Conservation (phyloP, 2,329 filamentous ascomycete genomes). For the Uncinocarpus reesii region DNA sequence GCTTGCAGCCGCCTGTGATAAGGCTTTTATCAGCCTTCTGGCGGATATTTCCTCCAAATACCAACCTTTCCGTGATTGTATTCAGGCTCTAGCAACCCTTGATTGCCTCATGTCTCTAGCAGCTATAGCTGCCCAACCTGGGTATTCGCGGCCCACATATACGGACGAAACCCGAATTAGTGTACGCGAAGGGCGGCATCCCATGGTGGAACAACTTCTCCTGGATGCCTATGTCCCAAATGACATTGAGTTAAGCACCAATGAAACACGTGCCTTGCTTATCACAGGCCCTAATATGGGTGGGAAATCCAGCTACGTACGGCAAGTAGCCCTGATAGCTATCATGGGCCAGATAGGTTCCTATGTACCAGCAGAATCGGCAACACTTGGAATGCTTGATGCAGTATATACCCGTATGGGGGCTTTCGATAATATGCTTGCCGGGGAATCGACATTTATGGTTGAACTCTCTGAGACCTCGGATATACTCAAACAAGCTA, state of each 20-base stretch:
- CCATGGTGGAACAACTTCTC: constrained; percentile 88
- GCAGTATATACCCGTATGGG: constrained; percentile 94
- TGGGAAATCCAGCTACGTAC: constrained; percentile 95
- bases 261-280: constrained; percentile 61
- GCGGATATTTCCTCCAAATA: constrained; percentile 70
- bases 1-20: constrained; percentile 80
- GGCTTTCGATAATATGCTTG: constrained; percentile 90
- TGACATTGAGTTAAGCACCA: constrained; percentile 59
- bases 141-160: constrained; percentile 71
- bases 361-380: constrained; percentile 72
- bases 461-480: constrained; percentile 90
- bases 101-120: constrained; percentile 85
- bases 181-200: constrained; percentile 70
- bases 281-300: constrained; percentile 99
- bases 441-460: constrained; percentile 94
- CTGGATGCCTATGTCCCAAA: constrained; percentile 87
- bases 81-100: constrained; percentile 73
- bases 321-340: constrained; percentile 77
- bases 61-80: constrained; percentile 76
- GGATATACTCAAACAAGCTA: constrained; percentile 80
- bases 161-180: constrained; percentile 57
- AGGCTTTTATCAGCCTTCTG: constrained; percentile 64
- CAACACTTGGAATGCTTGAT: constrained; percentile 71
- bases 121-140: constrained; percentile 71
- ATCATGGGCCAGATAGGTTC: constrained; percentile 94